Percentiles rank a stretch among this genome's conserved stretches.
Conservation (phyloP, 2,329 filamentous ascomycete species). For the Rhynchosporium agropyri region DNA sequence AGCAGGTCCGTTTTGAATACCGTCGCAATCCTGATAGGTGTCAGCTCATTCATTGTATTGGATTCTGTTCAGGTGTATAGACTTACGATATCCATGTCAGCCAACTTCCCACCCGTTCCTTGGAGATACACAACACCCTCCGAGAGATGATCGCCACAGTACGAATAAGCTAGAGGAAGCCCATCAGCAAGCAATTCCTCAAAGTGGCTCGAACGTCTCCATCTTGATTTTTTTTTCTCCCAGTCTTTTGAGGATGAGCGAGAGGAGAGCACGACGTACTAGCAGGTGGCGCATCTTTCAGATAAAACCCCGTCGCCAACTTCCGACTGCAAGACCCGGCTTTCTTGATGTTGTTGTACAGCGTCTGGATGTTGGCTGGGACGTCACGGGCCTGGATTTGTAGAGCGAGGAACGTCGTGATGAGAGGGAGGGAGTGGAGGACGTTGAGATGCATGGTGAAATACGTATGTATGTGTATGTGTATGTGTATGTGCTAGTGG, state of each 20-base stretch:
- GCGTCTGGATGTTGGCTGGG: constrained; percentile 47
- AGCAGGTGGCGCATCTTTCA: constrained; percentile 44
- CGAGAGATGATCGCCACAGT: constrained; percentile 51
- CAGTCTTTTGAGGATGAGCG: constrained; percentile 19
- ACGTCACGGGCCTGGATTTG: constrained; percentile 37
- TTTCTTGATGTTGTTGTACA: constrained; percentile 47
- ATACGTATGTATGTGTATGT: not conserved
- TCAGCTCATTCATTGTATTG: not conserved
- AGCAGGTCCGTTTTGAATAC: constrained; percentile 47
- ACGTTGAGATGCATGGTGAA: not conserved
- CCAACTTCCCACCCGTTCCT: constrained; percentile 47
- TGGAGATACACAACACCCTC: constrained; percentile 53
- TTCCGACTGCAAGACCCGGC: constrained; percentile 46
- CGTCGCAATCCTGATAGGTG: constrained; percentile 50
- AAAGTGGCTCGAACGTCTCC: not conserved
- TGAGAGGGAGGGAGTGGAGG: not conserved
- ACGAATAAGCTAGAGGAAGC: constrained; percentile 36
- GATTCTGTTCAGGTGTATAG: not conserved
- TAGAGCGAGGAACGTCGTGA: not conserved
- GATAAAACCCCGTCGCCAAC: constrained; percentile 48
- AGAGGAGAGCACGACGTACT: constrained; percentile 37
- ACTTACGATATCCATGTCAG: constrained; percentile 56
- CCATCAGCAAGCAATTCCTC: not conserved
- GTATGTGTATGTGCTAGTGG: too few species aligned
- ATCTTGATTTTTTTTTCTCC: not conserved